phyloP scores from a whole-genome alignment of 1,284 basidiomycete genomes.

The Ceratorhiza oryzae-sativae region DNA sequence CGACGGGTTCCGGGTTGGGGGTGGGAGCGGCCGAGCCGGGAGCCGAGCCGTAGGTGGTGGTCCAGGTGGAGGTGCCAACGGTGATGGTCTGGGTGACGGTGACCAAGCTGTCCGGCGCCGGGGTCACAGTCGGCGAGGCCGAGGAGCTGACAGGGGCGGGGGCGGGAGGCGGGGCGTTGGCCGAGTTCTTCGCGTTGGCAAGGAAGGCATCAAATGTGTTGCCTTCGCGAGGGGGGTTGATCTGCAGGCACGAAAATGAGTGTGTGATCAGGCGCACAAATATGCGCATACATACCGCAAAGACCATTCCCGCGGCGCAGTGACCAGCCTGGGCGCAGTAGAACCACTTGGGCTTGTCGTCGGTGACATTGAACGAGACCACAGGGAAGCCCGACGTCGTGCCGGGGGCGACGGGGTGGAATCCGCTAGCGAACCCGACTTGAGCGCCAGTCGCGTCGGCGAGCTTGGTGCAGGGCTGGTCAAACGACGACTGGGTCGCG shows the following conservation, averaged over 20 bases:
- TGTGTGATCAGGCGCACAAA: neutral
- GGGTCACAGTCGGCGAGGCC: slow-evolving; percentile 45
- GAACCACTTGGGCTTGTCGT: slow-evolving; percentile 49
- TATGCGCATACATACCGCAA: slow-evolving; percentile 40
- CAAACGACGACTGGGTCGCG: slow-evolving; percentile 49
- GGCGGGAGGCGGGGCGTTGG: slow-evolving; percentile 32
- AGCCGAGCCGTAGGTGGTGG: slow-evolving; percentile 46
- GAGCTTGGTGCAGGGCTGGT: slow-evolving; percentile 44
- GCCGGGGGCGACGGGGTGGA: slow-evolving; percentile 40
- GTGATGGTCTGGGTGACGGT: slow-evolving; percentile 47
- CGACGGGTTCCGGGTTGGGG: slow-evolving; percentile 52
- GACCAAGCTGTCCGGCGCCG: slow-evolving; percentile 38
- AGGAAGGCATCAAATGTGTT: slow-evolving; percentile 49
- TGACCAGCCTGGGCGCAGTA: slow-evolving; percentile 47
- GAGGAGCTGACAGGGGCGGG: slow-evolving; percentile 30
- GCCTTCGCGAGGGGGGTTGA: slow-evolving; percentile 48
- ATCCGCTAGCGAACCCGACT: slow-evolving; percentile 40
- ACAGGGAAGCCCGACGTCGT: slow-evolving; percentile 43
- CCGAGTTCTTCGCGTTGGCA: slow-evolving; percentile 42
- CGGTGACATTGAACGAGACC: slow-evolving; percentile 47
- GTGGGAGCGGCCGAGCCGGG: slow-evolving; percentile 44
- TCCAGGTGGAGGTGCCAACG: slow-evolving; percentile 51
- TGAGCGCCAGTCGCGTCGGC: slow-evolving; percentile 37
- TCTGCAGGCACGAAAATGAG: slow-evolving; percentile 34
- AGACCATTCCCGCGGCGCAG: slow-evolving; percentile 49